Conservation (phyloP, 257 asterid species). For the Ballota nigra region DNA sequence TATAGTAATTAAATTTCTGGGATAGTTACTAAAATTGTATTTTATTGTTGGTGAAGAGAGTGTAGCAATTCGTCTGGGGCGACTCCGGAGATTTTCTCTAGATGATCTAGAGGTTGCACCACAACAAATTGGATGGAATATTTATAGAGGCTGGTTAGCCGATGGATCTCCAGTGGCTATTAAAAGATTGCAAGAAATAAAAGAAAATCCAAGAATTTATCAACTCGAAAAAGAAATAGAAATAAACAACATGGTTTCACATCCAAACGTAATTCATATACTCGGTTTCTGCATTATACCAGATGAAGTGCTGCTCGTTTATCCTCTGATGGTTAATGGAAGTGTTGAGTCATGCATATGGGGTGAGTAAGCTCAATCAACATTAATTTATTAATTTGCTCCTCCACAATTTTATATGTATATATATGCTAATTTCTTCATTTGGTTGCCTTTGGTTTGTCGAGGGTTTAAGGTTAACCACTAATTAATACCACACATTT, state of each 20-base stretch:
- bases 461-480: too few species aligned
- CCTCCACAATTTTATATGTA: too few species aligned
- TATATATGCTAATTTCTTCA: too few species aligned
- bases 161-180: constrained; percentile 15
- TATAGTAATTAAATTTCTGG: too few species aligned
- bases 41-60: too few species aligned
- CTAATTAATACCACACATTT: too few species aligned
- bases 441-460: too few species aligned
- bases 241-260: background rate
- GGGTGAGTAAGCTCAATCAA: background rate
- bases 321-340: constrained; percentile 24
- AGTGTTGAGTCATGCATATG: constrained; percentile 21
- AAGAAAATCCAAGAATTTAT: too few species aligned
- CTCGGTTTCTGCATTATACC: constrained; percentile 9
- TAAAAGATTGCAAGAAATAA: background rate
- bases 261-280: background rate
- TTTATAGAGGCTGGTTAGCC: constrained; percentile 1
- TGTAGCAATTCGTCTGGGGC: background rate
- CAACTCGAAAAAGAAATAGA: background rate
- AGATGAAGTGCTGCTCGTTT: constrained; percentile 24
- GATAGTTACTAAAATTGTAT: background rate
- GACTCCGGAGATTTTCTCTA: background rate
- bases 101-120: background rate
- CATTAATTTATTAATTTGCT: too few species aligned
- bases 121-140: too few species aligned